Percentiles rank a stretch among this genome's conserved stretches.
Conservation (phyloP, 768 basidiomycete species). For the Lactarius quietus region DNA sequence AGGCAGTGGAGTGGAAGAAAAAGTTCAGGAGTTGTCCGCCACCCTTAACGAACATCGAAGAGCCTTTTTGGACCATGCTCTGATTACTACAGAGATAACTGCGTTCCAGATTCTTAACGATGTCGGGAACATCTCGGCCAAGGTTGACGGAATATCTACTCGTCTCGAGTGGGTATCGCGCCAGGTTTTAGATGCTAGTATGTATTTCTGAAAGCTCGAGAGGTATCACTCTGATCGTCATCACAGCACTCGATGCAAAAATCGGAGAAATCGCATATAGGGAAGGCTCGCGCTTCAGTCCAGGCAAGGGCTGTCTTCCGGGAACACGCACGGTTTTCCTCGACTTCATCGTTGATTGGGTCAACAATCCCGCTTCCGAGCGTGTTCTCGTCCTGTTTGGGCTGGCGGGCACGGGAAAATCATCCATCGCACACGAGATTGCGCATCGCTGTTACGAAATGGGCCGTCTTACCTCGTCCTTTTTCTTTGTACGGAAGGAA, state of each 20-base stretch:
- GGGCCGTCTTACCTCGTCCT: not conserved
- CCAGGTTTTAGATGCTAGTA: not conserved
- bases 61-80: not conserved
- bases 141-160: not conserved
- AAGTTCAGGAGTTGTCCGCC: not conserved
- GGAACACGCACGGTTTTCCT: not conserved
- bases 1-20: not conserved
- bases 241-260: no score
- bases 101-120: not conserved
- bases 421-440: conserved; percentile 1
- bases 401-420: not conserved
- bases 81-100: not conserved
- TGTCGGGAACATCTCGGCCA: not conserved
- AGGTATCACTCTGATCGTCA: no score
- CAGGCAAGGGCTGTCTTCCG: not conserved
- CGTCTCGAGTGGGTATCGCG: not conserved
- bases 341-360: not conserved
- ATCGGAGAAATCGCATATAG: no score
- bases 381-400: not conserved
- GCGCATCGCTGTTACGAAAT: not conserved
- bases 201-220: not conserved
- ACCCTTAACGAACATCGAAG: not conserved
- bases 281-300: not conserved
- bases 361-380: not conserved
- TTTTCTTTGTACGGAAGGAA: not conserved